Evolutionary conservation across 352 stramenopile genomes (phyloP).

Genomic region (Phytopythium vexans): DNA sequence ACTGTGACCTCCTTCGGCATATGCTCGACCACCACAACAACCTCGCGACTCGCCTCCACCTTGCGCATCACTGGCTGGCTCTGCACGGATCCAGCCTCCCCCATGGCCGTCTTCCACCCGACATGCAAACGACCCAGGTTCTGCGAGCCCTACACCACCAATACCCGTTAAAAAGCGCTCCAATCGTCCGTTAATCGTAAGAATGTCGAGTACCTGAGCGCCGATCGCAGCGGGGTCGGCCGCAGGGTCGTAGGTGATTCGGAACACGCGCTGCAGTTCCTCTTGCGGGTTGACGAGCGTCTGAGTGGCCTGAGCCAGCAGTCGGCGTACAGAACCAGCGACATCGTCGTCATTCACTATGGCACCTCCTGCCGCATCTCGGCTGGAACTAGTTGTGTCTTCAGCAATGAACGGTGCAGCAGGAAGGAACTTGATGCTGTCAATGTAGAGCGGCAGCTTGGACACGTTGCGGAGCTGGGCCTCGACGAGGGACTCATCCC

Average conservation of each 20-base stretch:
- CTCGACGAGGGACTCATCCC: slow-evolving; percentile 62
- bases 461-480: slow-evolving; percentile 82
- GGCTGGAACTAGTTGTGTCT: slow-evolving; percentile 5
- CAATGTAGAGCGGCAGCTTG: slow-evolving; percentile 75
- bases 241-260: slow-evolving; percentile 36
- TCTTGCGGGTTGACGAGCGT: slow-evolving; percentile 77
- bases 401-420: slow-evolving; percentile 55
- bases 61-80: slow-evolving; percentile 80
- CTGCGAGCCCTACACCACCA: slow-evolving; percentile 36
- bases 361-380: slow-evolving; percentile 4
- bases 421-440: slow-evolving; percentile 77
- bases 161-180: background rate
- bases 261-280: slow-evolving; percentile 76
- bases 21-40: slow-evolving; percentile 39
- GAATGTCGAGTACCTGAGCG: slow-evolving; percentile 22
- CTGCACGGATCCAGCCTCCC: slow-evolving; percentile 76
- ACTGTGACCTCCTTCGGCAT: slow-evolving; percentile 48
- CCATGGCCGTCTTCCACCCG: slow-evolving; percentile 78
- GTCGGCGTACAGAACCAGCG: background rate
- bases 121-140: slow-evolving; percentile 77
- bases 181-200: background rate
- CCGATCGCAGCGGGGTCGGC: slow-evolving; percentile 28
- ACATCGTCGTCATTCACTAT: slow-evolving; percentile 4
- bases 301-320: slow-evolving; percentile 37
- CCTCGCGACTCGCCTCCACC: slow-evolving; percentile 28